A percentile compares a stretch with the other conserved stretches of the same genome.
Conservation (phyloP, 2,329 filamentous ascomycete species). For the Phialocephala subalpina region DNA sequence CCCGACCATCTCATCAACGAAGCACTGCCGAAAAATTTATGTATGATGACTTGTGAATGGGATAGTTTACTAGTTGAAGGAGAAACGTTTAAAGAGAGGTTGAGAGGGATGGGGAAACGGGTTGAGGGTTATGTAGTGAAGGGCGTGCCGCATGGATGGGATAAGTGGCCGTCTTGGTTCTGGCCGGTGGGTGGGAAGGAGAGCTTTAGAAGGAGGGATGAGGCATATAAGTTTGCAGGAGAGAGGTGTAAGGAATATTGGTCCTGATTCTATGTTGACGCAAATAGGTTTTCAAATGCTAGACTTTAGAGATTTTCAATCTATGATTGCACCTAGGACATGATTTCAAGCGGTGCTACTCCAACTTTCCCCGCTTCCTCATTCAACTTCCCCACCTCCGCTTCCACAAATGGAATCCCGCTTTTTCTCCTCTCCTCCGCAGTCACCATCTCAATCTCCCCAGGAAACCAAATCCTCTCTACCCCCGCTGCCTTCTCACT, state of each 20-base stretch:
- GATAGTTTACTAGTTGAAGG: conserved; percentile 35
- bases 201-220: conserved; percentile 30
- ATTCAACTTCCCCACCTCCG: conserved; percentile 64
- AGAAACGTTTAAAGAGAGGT: conserved; percentile 33
- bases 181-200: conserved; percentile 21
- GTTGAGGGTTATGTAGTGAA: conserved; percentile 33
- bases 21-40: conserved; percentile 30
- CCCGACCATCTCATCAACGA: conserved; percentile 29
- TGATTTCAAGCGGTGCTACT: conserved; percentile 22
- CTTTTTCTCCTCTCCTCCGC: conserved; percentile 58
- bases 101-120: conserved; percentile 33
- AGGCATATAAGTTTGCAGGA: conserved; percentile 31
- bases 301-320: too few species aligned
- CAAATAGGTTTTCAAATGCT: too few species aligned
- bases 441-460: conserved; percentile 66
- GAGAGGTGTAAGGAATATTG: conserved; percentile 29
- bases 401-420: conserved; percentile 66
- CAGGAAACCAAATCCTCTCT: conserved; percentile 67
- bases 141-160: conserved; percentile 37
- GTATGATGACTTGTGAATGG: conserved; percentile 36
- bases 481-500: conserved; percentile 63
- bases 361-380: conserved; percentile 58
- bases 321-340: too few species aligned
- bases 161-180: conserved; percentile 33
- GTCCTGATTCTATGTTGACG: conserved; percentile 19